phyloP scores from a whole-genome alignment of 495 filamentous ascomycete genomes.

The Neurospora sp. region DNA sequence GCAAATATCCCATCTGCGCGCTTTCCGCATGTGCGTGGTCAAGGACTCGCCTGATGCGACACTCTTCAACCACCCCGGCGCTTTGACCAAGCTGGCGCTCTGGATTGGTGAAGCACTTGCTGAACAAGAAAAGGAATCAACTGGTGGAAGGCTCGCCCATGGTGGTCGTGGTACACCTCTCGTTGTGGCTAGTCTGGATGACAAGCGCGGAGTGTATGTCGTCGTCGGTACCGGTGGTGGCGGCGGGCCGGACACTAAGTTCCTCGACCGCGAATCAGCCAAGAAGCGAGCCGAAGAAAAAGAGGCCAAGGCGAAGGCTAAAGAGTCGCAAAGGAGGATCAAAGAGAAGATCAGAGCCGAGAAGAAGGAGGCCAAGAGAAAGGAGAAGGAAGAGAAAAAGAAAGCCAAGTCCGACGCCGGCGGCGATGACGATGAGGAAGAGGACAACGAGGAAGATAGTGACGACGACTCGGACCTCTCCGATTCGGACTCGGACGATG shows the following conservation, averaged over 20 bases:
- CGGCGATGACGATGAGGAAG: constrained; percentile 40
- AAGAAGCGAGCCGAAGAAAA: constrained; percentile 48
- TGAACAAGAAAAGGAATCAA: constrained; percentile 71
- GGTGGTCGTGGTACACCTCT: constrained; percentile 70
- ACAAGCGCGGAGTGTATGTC: constrained; percentile 77
- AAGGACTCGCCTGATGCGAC: constrained; percentile 86
- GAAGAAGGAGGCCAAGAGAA: constrained; percentile 44
- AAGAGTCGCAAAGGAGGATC: constrained; percentile 46
- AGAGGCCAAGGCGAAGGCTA: constrained; percentile 52
- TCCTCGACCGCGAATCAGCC: constrained; percentile 50
- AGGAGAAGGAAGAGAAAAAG: constrained; percentile 41
- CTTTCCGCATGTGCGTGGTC: constrained; percentile 91
- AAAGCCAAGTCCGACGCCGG: constrained; percentile 54
- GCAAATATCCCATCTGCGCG: constrained; percentile 81
- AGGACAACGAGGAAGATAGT: constrained; percentile 12
- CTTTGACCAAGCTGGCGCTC: constrained; percentile 81
- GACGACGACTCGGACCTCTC: constrained; percentile 11
- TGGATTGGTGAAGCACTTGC: constrained; percentile 92
- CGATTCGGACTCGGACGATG: constrained; percentile 36
- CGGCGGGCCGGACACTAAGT: constrained; percentile 51
- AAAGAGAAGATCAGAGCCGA: constrained; percentile 54
- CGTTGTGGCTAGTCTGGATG: constrained; percentile 82
- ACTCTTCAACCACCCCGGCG: constrained; percentile 84
- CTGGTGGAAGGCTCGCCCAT: constrained; percentile 50
- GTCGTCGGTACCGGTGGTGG: constrained; percentile 84